phyloP scores from a whole-genome alignment of 495 filamentous ascomycete species.

The Terfezia boudieri region DNA sequence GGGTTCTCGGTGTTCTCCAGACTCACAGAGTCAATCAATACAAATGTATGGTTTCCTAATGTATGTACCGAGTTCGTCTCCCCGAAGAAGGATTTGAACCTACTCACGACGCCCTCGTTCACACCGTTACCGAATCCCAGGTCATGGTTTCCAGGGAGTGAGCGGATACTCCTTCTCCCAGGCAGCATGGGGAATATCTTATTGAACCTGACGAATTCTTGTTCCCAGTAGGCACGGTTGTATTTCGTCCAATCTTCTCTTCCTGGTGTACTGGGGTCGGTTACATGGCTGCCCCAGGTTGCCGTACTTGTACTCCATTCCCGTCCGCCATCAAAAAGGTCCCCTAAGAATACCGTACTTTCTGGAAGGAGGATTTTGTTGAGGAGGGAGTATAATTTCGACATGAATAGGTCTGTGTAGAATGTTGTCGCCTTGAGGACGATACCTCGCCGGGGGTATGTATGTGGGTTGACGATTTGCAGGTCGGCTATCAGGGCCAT shows the following conservation, averaged over 20 bases:
- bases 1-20: slow-evolving; percentile 34
- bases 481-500: slow-evolving; percentile 82
- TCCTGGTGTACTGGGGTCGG: slow-evolving; percentile 18
- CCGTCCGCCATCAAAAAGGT: slow-evolving; percentile 87
- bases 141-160: slow-evolving; percentile 88
- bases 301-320: slow-evolving; percentile 53
- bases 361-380: slow-evolving; percentile 51
- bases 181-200: slow-evolving; percentile 53
- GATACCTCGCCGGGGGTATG: slow-evolving; percentile 86
- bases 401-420: slow-evolving; percentile 76
- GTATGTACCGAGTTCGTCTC: slow-evolving; percentile 69
- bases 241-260: slow-evolving; percentile 43
- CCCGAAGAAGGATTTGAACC: slow-evolving; percentile 79
- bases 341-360: slow-evolving; percentile 73
- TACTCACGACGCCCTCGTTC: slow-evolving; percentile 48
- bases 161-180: slow-evolving; percentile 49
- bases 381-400: slow-evolving; percentile 50
- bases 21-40: slow-evolving; percentile 73
- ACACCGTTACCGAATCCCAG: slow-evolving; percentile 79
- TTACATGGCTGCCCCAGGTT: slow-evolving; percentile 3
- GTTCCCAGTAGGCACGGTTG: slow-evolving; percentile 55
- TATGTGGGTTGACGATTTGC: slow-evolving; percentile 93
- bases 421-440: slow-evolving; percentile 54
- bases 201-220: slow-evolving; percentile 59
- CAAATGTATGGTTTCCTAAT: slow-evolving; percentile 85